These are phyloP conservation scores for Pseudocercospora eumusae DNA, from an alignment of 2,329 filamentous ascomycete species.

Conservation along the genomic window DNA sequence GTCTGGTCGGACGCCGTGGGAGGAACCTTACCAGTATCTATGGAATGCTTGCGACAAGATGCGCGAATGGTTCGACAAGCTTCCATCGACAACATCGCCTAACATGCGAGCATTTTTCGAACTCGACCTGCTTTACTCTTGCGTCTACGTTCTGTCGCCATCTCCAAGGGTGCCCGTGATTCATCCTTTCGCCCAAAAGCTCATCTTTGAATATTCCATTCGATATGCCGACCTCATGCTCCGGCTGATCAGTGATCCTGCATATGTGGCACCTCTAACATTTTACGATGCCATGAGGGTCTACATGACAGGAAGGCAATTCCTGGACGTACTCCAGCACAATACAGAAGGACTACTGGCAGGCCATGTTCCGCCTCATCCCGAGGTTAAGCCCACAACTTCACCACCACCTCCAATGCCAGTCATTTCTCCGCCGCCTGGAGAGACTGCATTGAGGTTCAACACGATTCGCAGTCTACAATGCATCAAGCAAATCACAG, in stretches of 20 bases:
- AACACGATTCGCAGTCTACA: slow-evolving; percentile 47
- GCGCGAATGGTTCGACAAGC: slow-evolving; percentile 77
- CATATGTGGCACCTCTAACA: slow-evolving; percentile 69
- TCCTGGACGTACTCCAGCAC: slow-evolving; percentile 58
- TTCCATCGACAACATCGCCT: slow-evolving; percentile 65
- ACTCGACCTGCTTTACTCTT: slow-evolving; percentile 86
- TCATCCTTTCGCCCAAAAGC: slow-evolving; percentile 68
- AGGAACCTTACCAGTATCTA: slow-evolving; percentile 69
- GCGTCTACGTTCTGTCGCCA: slow-evolving; percentile 83
- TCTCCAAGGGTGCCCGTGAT: slow-evolving; percentile 72
- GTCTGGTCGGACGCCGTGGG: slow-evolving; percentile 67
- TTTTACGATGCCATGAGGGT: slow-evolving; percentile 86
- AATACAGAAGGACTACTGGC: slow-evolving; percentile 52
- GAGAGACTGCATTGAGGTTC: slow-evolving; percentile 36
- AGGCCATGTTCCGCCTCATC: slow-evolving; percentile 44
- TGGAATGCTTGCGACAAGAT: slow-evolving; percentile 76
- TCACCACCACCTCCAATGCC: slow-evolving; percentile 40
- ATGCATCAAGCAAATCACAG: slow-evolving; percentile 52
- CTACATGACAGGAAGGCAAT: slow-evolving; percentile 66
- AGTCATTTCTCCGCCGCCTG: slow-evolving; percentile 35
- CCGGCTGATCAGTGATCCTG: slow-evolving; percentile 62
- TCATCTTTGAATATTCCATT: slow-evolving; percentile 31
- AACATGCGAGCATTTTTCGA: slow-evolving; percentile 77
- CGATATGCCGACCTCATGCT: slow-evolving; percentile 68
- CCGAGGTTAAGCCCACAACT: slow-evolving; percentile 43